phyloP scores from a whole-genome alignment of 2,329 filamentous ascomycete genomes.

The Cladosporium austrohemisphaericum region DNA sequence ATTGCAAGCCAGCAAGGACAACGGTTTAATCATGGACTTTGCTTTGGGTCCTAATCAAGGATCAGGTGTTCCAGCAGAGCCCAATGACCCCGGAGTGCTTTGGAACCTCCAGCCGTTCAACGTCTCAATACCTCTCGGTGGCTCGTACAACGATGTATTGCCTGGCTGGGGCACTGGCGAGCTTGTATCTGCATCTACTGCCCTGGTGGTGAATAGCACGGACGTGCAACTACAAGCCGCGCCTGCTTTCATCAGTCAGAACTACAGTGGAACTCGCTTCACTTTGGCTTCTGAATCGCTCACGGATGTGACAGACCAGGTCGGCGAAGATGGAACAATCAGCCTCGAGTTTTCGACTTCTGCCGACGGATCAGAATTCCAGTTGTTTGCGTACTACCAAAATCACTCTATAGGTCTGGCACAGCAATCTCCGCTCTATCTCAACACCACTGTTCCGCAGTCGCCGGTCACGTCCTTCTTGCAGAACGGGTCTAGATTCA shows the following conservation, averaged over 20 bases:
- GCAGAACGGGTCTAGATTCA: constrained; percentile 34
- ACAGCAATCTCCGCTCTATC: constrained; percentile 27
- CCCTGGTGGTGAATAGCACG: constrained; percentile 15
- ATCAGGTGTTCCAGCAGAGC: constrained; percentile 42
- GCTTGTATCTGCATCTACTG: constrained; percentile 25
- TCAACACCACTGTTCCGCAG: constrained; percentile 24
- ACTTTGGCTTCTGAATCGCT: constrained; percentile 24
- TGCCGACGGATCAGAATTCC: constrained; percentile 22
- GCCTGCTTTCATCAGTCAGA: constrained; percentile 15
- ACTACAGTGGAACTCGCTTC: constrained; percentile 24
- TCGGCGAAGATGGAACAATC: constrained; percentile 25
- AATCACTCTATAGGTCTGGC: constrained; percentile 29
- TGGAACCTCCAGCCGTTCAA: constrained; percentile 35
- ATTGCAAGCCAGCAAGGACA: constrained; percentile 34
- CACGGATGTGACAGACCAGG: constrained; percentile 28
- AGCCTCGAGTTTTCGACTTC: constrained; percentile 23
- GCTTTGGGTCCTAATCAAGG: constrained; percentile 47
- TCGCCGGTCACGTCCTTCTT: constrained; percentile 23
- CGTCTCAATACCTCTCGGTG: constrained; percentile 28
- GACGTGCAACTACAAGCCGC: constrained; percentile 16
- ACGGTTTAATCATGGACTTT: constrained; percentile 44
- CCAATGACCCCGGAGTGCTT: constrained; percentile 33
- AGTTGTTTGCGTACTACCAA: constrained; percentile 33
- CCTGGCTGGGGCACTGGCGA: constrained; percentile 39
- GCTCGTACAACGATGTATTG: constrained; percentile 30